Evolutionary conservation across 257 asterid genomes (phyloP).

Genomic region (Ballota nigra): DNA sequence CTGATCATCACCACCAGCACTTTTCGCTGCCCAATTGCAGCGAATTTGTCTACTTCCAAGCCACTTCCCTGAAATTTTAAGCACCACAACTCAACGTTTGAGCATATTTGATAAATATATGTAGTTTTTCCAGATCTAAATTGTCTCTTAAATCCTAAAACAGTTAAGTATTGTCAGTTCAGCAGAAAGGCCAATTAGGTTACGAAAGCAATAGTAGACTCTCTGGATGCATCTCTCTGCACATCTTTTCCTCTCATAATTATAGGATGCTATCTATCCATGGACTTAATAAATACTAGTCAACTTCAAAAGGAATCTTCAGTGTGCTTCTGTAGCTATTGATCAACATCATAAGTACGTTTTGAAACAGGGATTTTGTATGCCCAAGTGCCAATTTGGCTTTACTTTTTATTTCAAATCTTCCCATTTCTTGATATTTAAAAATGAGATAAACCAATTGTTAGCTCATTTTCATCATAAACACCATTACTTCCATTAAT

Average conservation of each 20-base stretch:
- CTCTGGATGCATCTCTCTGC: not conserved
- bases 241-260: not conserved
- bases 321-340: not conserved
- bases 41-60: slow-evolving; percentile 92
- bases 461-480: not conserved
- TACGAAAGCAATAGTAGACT: not conserved
- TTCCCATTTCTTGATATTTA: not conserved
- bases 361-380: not conserved
- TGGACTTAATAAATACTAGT: too few relatives aligned
- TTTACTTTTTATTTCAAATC: not conserved
- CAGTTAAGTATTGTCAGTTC: too few relatives aligned
- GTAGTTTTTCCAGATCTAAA: too few relatives aligned
- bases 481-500: not conserved
- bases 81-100: not conserved
- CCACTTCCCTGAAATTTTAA: slow-evolving; percentile 64
- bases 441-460: not conserved
- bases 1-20: slow-evolving; percentile 68
- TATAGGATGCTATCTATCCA: not conserved
- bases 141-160: too few relatives aligned
- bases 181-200: not conserved
- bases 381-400: not conserved
- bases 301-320: too few relatives aligned
- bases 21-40: slow-evolving; percentile 91
- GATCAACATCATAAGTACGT: not conserved
- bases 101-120: not conserved